phyloP scores from a whole-genome alignment of 805 yeast genomes.

The Komagataella pseudopastoris region DNA sequence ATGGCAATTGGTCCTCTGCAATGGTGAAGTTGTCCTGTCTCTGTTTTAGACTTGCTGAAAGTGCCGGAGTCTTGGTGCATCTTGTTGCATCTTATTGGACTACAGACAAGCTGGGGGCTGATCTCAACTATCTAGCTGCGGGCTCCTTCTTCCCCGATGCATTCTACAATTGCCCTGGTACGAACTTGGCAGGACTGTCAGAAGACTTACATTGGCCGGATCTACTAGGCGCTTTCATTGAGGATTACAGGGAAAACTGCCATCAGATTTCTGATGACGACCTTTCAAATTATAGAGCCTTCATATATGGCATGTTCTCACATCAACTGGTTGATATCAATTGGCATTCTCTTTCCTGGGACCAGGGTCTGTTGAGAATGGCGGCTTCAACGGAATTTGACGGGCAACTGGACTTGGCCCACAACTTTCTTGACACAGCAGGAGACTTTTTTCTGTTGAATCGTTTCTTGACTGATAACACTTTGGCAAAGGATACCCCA shows the following conservation, averaged over 20 bases:
- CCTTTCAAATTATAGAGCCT: slow-evolving; percentile 28
- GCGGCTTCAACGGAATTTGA: slow-evolving; percentile 40
- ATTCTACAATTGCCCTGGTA: slow-evolving; percentile 43
- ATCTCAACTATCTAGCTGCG: slow-evolving; percentile 18
- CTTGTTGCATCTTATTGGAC: neutral
- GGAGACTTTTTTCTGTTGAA: slow-evolving; percentile 44
- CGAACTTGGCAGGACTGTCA: slow-evolving; percentile 27
- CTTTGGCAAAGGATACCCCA: slow-evolving; percentile 1
- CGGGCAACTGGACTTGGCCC: slow-evolving; percentile 36
- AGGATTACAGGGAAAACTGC: slow-evolving; percentile 22
- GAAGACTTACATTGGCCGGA: slow-evolving; percentile 67
- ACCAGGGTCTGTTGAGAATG: slow-evolving; percentile 40
- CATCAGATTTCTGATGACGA: slow-evolving; percentile 3
- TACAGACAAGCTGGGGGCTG: neutral
- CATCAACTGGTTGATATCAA: slow-evolving; percentile 55
- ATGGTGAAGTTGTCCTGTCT: neutral
- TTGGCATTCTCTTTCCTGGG: slow-evolving; percentile 50
- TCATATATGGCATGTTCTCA: slow-evolving; percentile 41
- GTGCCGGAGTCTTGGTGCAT: neutral
- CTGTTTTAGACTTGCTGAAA: neutral
- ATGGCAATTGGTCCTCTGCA: neutral
- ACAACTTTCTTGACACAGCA: slow-evolving; percentile 42
- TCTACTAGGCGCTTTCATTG: slow-evolving; percentile 32
- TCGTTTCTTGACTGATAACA: slow-evolving; percentile 8
- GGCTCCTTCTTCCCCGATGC: slow-evolving; percentile 66